phyloP scores from a whole-genome alignment of 495 filamentous ascomycete genomes.

The Daldinia grandis region DNA sequence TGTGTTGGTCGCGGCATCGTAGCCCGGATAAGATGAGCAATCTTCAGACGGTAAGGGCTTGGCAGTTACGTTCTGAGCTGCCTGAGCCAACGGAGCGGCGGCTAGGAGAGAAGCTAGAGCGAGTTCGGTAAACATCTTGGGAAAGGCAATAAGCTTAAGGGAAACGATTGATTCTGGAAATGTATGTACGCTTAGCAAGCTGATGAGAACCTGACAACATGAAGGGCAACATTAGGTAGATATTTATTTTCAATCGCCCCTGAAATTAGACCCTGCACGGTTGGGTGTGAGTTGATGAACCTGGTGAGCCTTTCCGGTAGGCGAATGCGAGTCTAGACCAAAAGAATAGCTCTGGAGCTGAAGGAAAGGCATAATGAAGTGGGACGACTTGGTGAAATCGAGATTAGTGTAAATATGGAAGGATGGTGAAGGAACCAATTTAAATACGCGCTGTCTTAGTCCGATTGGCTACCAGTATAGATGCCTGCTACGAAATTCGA shows the following conservation, averaged over 20 bases:
- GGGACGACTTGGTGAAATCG: slow-evolving; percentile 25
- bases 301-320: not conserved
- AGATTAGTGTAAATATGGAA: slow-evolving; percentile 14
- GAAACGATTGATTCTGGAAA: not conserved
- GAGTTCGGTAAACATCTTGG: slow-evolving; percentile 32
- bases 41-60: slow-evolving; percentile 34
- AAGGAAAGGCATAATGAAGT: slow-evolving; percentile 6
- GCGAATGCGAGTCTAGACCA: slow-evolving; percentile 18
- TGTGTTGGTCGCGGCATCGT: slow-evolving; percentile 40
- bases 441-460: slow-evolving; percentile 8
- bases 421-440: slow-evolving; percentile 13
- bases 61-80: slow-evolving; percentile 40
- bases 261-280: not conserved
- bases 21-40: slow-evolving; percentile 45
- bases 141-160: not conserved
- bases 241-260: slow-evolving; percentile 2
- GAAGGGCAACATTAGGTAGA: not conserved
- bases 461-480: slow-evolving; percentile 21
- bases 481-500: slow-evolving; percentile 21
- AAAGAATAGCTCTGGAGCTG: not conserved
- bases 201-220: not conserved
- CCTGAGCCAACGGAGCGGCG: slow-evolving; percentile 28
- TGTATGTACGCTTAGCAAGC: not conserved
- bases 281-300: not conserved
- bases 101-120: slow-evolving; percentile 34